A percentile compares a stretch with the other conserved stretches of the same genome.
phyloP scores from a whole-genome alignment of 192 early-diverging fungal genomes.

The Podila minutissima region DNA sequence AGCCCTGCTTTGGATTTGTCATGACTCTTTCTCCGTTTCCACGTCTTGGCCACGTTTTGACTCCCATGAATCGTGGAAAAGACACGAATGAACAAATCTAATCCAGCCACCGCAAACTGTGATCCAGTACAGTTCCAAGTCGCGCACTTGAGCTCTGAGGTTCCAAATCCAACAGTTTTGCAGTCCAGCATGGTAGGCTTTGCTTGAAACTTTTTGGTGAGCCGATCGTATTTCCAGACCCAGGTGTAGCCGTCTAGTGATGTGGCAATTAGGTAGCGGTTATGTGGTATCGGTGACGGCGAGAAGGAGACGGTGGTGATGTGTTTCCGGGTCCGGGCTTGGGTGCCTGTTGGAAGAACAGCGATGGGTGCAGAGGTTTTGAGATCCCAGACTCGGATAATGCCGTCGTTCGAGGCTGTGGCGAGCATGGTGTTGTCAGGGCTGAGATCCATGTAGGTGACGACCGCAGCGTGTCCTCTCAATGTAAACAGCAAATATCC shows the following conservation, averaged over 20 bases:
- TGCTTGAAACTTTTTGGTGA: slow-evolving; percentile 61
- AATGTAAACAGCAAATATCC: slow-evolving; percentile 84
- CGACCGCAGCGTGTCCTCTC: slow-evolving; percentile 80
- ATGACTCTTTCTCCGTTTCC: slow-evolving; percentile 26
- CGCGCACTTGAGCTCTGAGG: slow-evolving; percentile 56
- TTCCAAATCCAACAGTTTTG: slow-evolving; percentile 28
- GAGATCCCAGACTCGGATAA: slow-evolving; percentile 80
- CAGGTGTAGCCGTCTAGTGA: slow-evolving; percentile 78
- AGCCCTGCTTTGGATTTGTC: slow-evolving; percentile 14
- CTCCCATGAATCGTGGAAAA: slow-evolving; percentile 73
- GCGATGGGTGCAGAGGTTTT: slow-evolving; percentile 73
- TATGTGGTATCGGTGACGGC: slow-evolving; percentile 75
- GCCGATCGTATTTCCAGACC: slow-evolving; percentile 77
- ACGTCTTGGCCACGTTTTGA: slow-evolving; percentile 31
- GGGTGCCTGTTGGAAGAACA: slow-evolving; percentile 64
- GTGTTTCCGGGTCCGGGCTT: slow-evolving; percentile 25
- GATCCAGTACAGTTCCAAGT: slow-evolving; percentile 85
- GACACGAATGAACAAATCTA: slow-evolving; percentile 78
- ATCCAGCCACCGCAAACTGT: slow-evolving; percentile 80
- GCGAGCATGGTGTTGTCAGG: slow-evolving; percentile 82
- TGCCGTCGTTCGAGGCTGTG: slow-evolving; percentile 80
- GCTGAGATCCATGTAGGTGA: slow-evolving; percentile 83
- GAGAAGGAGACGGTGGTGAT: slow-evolving; percentile 72
- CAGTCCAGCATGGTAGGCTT: slow-evolving; percentile 67
- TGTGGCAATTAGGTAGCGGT: slow-evolving; percentile 74